phyloP scores from a whole-genome alignment of 2,329 filamentous ascomycete genomes.

The Harringtonia aguacate region DNA sequence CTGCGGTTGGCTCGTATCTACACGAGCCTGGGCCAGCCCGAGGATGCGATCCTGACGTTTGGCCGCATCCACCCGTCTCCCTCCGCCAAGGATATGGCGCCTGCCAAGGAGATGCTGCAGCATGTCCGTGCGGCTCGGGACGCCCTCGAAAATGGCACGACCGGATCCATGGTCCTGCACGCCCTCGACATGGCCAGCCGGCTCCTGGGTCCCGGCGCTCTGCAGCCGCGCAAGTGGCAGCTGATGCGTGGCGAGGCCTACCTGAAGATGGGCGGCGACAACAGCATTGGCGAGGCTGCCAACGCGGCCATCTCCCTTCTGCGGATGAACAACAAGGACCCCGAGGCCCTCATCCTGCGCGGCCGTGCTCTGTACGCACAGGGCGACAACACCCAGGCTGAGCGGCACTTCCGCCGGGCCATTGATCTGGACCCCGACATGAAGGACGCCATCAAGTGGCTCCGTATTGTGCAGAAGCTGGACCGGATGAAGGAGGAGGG shows the following conservation, averaged over 20 bases:
- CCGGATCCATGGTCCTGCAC: conserved; percentile 84
- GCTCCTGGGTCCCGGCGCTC: conserved; percentile 62
- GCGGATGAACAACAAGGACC: conserved; percentile 79
- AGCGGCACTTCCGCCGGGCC: conserved; percentile 85
- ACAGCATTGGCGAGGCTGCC: conserved; percentile 82
- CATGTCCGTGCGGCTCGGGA: conserved; percentile 74
- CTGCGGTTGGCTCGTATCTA: conserved; percentile 83
- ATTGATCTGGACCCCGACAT: conserved; percentile 87
- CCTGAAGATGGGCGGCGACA: conserved; percentile 82
- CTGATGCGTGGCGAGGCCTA: conserved; percentile 87
- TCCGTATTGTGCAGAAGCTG: conserved; percentile 83
- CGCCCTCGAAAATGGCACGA: conserved; percentile 61
- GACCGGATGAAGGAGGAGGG: conserved; percentile 91
- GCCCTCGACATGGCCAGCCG: conserved; percentile 85
- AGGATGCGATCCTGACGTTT: conserved; percentile 78
- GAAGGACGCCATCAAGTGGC: conserved; percentile 75
- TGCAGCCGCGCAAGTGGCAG: conserved; percentile 85
- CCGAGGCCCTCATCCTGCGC: conserved; percentile 83
- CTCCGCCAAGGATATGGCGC: conserved; percentile 72
- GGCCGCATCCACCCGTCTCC: conserved; percentile 68
- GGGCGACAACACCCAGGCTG: conserved; percentile 90
- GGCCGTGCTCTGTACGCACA: conserved; percentile 81
- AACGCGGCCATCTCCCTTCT: conserved; percentile 84
- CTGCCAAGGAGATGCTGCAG: conserved; percentile 75
- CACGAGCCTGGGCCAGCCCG: conserved; percentile 73